Conservation (phyloP, 139 green algal genomes). For the Asterochloris erici region DNA sequence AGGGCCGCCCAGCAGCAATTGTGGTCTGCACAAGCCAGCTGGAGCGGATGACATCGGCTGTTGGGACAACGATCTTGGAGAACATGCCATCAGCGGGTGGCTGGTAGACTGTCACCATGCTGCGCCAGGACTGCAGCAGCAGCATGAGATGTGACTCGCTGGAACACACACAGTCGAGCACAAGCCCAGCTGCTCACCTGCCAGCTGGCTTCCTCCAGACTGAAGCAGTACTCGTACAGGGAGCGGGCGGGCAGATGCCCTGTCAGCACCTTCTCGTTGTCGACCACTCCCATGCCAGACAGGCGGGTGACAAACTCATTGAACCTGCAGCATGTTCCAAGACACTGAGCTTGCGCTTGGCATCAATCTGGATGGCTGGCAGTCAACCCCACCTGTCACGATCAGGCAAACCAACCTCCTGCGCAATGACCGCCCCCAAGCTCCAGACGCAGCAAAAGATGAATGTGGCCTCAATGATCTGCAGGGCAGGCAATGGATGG, state of each 20-base stretch:
- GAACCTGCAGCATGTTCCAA: slow-evolving; percentile 29
- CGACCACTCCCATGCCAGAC: slow-evolving; percentile 51
- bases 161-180: too few species aligned
- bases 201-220: slow-evolving; percentile 60
- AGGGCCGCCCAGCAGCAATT: slow-evolving; percentile 44
- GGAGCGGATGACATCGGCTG: slow-evolving; percentile 72
- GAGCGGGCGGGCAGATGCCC: slow-evolving; percentile 61
- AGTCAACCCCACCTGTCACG: slow-evolving; percentile 33
- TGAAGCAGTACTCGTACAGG: slow-evolving; percentile 86
- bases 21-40: slow-evolving; percentile 60
- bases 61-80: slow-evolving; percentile 82
- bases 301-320: slow-evolving; percentile 71
- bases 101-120: slow-evolving; percentile 56
- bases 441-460: slow-evolving; percentile 77
- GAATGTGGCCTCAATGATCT: slow-evolving; percentile 68
- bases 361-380: not conserved
- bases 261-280: slow-evolving; percentile 52
- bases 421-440: slow-evolving; percentile 55
- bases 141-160: too few species aligned
- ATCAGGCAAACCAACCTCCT: slow-evolving; percentile 52
- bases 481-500: not conserved
- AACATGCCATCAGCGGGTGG: slow-evolving; percentile 62
- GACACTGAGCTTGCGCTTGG: not conserved
- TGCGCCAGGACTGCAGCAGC: slow-evolving; percentile 50
- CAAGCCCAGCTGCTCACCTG: slow-evolving; percentile 13